Evolutionary conservation across 768 basidiomycete genomes (phyloP).

Genomic region (Leccinum rimulosum): DNA sequence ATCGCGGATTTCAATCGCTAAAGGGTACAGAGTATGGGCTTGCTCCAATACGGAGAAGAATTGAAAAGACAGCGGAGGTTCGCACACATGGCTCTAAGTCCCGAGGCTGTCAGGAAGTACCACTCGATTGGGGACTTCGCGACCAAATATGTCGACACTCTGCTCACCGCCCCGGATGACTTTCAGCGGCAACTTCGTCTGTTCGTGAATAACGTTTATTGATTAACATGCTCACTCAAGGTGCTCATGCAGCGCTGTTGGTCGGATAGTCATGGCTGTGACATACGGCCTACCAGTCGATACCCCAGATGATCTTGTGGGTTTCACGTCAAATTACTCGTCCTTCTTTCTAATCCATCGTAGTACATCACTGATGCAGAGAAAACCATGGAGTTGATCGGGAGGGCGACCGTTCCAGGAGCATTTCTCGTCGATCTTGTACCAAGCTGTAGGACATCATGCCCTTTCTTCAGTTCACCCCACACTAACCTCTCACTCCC

Average conservation of each 20-base stretch:
- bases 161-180: slow-evolving; percentile 14
- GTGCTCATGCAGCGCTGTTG: neutral
- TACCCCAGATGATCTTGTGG: slow-evolving; percentile 22
- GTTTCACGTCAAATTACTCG: too few species aligned
- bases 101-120: slow-evolving; percentile 32
- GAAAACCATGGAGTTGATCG: slow-evolving; percentile 24
- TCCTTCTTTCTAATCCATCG: neutral
- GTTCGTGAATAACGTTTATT: slow-evolving; percentile 4
- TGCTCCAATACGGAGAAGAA: slow-evolving; percentile 22
- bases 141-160: slow-evolving; percentile 11
- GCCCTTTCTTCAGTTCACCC: neutral
- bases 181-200: slow-evolving; percentile 24
- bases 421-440: slow-evolving; percentile 30
- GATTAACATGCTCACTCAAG: neutral
- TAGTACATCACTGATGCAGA: slow-evolving; percentile 33
- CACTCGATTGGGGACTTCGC: slow-evolving; percentile 30
- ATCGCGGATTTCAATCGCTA: neutral
- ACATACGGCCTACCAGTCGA: slow-evolving; percentile 26
- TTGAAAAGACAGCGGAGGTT: slow-evolving; percentile 28
- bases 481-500: neutral
- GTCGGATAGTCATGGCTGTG: slow-evolving; percentile 21
- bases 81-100: slow-evolving; percentile 29
- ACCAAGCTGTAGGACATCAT: slow-evolving; percentile 20
- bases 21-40: slow-evolving; percentile 20
- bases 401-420: slow-evolving; percentile 26